These are phyloP conservation scores for Xylariaceae sp. DNA, from an alignment of 2,329 filamentous ascomycete genomes.

Conservation along the genomic window DNA sequence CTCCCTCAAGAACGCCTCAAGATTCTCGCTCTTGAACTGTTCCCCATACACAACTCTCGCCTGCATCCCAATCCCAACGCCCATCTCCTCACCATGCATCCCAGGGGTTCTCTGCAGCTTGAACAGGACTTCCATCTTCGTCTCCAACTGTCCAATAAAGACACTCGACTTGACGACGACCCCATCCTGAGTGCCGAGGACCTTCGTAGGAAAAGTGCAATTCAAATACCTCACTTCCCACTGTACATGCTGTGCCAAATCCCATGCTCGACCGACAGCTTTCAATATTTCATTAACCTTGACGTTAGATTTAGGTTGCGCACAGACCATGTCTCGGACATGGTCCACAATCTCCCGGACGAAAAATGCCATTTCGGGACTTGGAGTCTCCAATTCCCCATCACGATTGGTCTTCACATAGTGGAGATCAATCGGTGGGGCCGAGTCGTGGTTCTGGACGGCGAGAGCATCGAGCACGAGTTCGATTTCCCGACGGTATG, in stretches of 20 bases:
- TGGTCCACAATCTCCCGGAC: constrained; percentile 67
- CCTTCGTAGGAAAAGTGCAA: constrained; percentile 60
- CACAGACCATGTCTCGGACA: constrained; percentile 58
- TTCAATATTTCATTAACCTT: constrained; percentile 54
- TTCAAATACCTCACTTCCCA: constrained; percentile 60
- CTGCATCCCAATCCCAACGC: constrained; percentile 49
- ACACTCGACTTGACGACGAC: constrained; percentile 60
- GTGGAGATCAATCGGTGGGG: constrained; percentile 62
- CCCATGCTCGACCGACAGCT: constrained; percentile 62
- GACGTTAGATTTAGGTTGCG: constrained; percentile 30
- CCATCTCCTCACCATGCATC: constrained; percentile 41
- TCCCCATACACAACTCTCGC: constrained; percentile 73
- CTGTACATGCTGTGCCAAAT: constrained; percentile 55
- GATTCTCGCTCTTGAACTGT: constrained; percentile 69
- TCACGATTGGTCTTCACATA: constrained; percentile 62
- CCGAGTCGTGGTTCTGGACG: constrained; percentile 29
- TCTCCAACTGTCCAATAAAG: constrained; percentile 60
- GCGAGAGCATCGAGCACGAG: constrained; percentile 68
- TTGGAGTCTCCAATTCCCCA: constrained; percentile 50
- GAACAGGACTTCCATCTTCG: constrained; percentile 63
- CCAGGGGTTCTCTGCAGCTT: constrained; percentile 38
- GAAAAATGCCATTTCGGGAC: constrained; percentile 70
- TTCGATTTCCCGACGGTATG: constrained; percentile 67
- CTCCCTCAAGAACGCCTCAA: constrained; percentile 65
- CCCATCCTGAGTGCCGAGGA: constrained; percentile 60